Evolutionary conservation across 164 flowering plant species (phyloP), one percentile per base, ranked within the genome.

Genomic region (Magnolia kwangsiensis): DNA sequence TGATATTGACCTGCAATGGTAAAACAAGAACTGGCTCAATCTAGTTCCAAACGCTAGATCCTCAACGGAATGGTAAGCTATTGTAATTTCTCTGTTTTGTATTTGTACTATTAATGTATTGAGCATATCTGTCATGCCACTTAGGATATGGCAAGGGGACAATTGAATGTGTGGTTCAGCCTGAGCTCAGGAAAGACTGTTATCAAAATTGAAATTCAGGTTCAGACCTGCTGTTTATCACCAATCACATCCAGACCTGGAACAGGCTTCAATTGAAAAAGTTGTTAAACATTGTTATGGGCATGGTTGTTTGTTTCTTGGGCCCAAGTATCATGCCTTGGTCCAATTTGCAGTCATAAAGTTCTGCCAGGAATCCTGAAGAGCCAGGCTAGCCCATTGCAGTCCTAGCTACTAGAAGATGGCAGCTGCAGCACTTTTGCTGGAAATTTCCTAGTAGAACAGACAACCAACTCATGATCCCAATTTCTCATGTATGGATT

Each of bases 1-100:
- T 96, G 66, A 91, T 92, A 21, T 96, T 96, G 71, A 92, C 91
- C 63, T 93, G 96, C 85, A 96, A 93, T 83, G 99, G 98, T 75
- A 90, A 85, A 87, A 87, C 91, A 14, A 92, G 87, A 85, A 93
- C 95, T 63, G 92, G 99, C 82, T 93, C 99, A 50, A 92, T 96
- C 82, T 91, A 92, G 89, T 92, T 96, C 76, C 98, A 93, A 85
- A 89, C 85, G 79, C 83, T 84, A 50, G 84, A 91, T 86, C 98
- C 99, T 79, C 88, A 64, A 61, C 93, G 99, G 99, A 93, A 93
- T 86, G 99, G 99, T 96, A 75, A 78, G 72, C 68, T 71, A 69
- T 76, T 58, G 50, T 7, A 49, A 50, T 49, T 67, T 51, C 21
- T 49, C 1, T 14, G 3, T 16, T 76, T 50, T 77, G 23, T 51